A percentile compares a stretch with the other conserved stretches of the same genome.
Evolutionary conservation across 1,139 yeast species (phyloP).

Genomic region (Scheffersomyces quercinus): DNA sequence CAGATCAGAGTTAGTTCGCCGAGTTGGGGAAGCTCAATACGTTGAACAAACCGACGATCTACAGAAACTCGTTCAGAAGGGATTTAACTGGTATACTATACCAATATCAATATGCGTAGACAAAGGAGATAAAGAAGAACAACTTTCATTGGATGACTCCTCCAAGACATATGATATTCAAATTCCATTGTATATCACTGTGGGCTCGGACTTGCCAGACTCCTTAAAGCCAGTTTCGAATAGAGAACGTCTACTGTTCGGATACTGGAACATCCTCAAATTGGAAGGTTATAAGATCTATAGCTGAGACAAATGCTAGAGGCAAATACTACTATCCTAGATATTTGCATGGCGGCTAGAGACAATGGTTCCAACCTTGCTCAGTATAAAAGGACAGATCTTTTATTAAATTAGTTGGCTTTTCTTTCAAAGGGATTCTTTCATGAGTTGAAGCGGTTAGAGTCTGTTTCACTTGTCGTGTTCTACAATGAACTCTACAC

Average conservation of each 20-base stretch:
- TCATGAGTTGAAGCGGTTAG: no score
- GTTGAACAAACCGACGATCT: slow-evolving; percentile 12
- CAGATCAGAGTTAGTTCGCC: slow-evolving; percentile 31
- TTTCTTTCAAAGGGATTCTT: no score
- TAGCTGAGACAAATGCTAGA: no score
- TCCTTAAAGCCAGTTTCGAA: slow-evolving; percentile 11
- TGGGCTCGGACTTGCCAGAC: slow-evolving; percentile 26
- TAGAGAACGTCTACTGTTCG: slow-evolving; percentile 23
- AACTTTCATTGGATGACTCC: background rate
- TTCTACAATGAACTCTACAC: no score
- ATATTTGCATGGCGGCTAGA: no score
- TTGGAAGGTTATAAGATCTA: slow-evolving; percentile 13
- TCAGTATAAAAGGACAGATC: no score
- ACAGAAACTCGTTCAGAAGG: slow-evolving; percentile 24
- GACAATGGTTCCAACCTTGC: no score
- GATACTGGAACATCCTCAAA: slow-evolving; percentile 36
- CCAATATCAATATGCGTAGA: slow-evolving; percentile 24
- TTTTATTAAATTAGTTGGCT: no score
- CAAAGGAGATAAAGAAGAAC: slow-evolving; percentile 3
- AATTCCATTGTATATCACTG: slow-evolving; percentile 33
- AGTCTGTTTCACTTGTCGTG: no score
- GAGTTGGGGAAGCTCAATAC: slow-evolving; percentile 21
- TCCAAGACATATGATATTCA: slow-evolving; percentile 8
- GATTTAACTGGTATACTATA: slow-evolving; percentile 37
- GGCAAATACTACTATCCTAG: no score